Percentiles rank a stretch among this genome's conserved stretches.
These are phyloP conservation scores for Leccinum disarticulatum DNA, from an alignment of 768 basidiomycete genomes.

Conservation along the genomic window DNA sequence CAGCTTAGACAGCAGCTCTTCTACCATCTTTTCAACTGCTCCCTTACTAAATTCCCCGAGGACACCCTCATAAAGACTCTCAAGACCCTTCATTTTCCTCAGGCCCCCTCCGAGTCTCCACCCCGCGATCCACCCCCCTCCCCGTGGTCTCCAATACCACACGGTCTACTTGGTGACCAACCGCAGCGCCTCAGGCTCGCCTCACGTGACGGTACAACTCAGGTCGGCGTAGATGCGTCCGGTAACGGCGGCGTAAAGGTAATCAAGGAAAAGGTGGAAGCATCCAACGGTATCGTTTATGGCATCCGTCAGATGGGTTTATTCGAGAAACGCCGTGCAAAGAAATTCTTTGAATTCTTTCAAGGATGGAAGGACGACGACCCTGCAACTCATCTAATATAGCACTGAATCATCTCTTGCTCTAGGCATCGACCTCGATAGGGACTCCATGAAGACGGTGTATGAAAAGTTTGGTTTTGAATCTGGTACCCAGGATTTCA, in stretches of 20 bases:
- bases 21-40: constrained; percentile 90
- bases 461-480: constrained; percentile 98
- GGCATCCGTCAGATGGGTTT: constrained; percentile 99
- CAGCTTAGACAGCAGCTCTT: constrained; percentile 87
- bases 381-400: constrained; percentile 87
- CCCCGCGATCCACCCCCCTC: constrained; percentile 65
- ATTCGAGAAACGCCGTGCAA: constrained; percentile 96
- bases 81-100: too few species aligned
- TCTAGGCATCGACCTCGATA: constrained; percentile 84
- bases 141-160: constrained; percentile 84
- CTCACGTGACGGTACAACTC: constrained; percentile 44
- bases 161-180: constrained; percentile 75
- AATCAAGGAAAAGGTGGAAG: constrained; percentile 53
- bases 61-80: constrained; percentile 40
- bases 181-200: constrained; percentile 78
- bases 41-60: constrained; percentile 49
- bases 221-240: constrained; percentile 75
- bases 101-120: constrained; percentile 49
- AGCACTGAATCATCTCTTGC: constrained; percentile 2
- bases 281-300: constrained; percentile 74
- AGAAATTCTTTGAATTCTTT: constrained; percentile 97
- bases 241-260: constrained; percentile 73
- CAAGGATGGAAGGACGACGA: constrained; percentile 96
- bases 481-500: constrained; percentile 96
- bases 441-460: constrained; percentile 87